Conservation (phyloP, 192 early-diverging fungal genomes). For the Coemansia sp. region DNA sequence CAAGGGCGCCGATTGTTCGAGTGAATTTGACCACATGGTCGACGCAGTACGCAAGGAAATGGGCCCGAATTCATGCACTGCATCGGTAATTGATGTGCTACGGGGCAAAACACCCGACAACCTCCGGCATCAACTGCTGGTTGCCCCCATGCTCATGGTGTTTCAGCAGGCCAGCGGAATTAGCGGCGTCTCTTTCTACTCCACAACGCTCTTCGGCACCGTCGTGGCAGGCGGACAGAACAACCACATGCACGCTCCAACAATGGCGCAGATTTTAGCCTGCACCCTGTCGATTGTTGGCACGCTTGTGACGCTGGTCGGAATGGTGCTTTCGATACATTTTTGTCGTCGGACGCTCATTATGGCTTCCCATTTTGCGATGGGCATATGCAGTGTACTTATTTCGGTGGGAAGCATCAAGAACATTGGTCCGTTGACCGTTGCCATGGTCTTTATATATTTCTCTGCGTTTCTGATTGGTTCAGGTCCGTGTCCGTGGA, state of each 20-base stretch:
- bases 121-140: conserved; percentile 59
- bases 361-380: conserved; percentile 58
- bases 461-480: conserved; percentile 69
- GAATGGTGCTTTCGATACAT: conserved; percentile 57
- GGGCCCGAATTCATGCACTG: conserved; percentile 12
- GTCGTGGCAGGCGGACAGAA: conserved; percentile 16
- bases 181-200: conserved; percentile 76
- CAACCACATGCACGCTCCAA: conserved; percentile 15
- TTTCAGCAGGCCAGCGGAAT: conserved; percentile 80
- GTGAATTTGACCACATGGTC: conserved; percentile 59
- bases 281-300: conserved; percentile 29
- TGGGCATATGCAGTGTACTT: conserved; percentile 57
- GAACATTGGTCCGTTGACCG: conserved; percentile 49
- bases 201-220: conserved; percentile 64
- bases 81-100: conserved; percentile 52
- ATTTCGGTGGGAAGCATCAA: conserved; percentile 59
- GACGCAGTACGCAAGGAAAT: conserved; percentile 27
- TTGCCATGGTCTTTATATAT: conserved; percentile 65
- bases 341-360: conserved; percentile 67
- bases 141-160: conserved; percentile 60
- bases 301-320: conserved; percentile 14
- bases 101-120: conserved; percentile 54
- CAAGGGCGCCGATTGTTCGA: conserved; percentile 45
- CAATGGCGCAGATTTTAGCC: conserved; percentile 37
- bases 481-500: conserved; percentile 75